Percentiles rank a stretch among this genome's conserved stretches.
Conservation (phyloP, 2,329 filamentous ascomycete species). For the Colletotrichum tabaci region DNA sequence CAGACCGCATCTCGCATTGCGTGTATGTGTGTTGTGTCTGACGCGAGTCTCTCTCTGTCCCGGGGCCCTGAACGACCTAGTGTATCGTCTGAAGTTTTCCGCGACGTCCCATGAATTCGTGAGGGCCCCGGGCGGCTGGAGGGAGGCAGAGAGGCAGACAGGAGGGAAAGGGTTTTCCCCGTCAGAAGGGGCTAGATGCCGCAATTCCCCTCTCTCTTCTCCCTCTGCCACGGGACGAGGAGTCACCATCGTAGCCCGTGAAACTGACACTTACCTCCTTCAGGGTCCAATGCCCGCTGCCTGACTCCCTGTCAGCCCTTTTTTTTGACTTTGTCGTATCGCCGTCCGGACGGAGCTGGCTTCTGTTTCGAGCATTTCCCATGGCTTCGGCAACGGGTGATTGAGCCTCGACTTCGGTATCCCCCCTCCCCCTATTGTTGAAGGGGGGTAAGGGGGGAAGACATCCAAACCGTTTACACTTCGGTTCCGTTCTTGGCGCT, state of each 20-base stretch:
- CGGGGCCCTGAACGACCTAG: constrained; percentile 3
- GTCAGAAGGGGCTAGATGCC: no score
- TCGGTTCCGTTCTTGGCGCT: constrained; percentile 27
- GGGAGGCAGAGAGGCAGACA: not conserved
- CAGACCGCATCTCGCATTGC: not conserved
- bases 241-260: constrained; percentile 19
- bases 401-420: constrained; percentile 15
- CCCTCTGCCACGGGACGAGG: not conserved
- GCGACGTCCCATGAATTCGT: constrained; percentile 29
- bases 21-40: constrained; percentile 9
- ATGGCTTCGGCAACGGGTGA: not conserved
- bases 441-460: not conserved
- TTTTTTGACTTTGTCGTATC: constrained; percentile 20
- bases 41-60: constrained; percentile 11
- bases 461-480: constrained; percentile 15
- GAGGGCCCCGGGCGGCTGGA: constrained; percentile 9
- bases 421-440: not conserved
- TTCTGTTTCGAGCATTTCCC: constrained; percentile 22
- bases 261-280: constrained; percentile 25
- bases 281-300: constrained; percentile 35
- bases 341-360: constrained; percentile 27
- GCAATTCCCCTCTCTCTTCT: no score
- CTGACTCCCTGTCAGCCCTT: constrained; percentile 27
- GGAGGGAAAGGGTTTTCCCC: no score
- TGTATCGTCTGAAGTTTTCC: constrained; percentile 38